These are phyloP conservation scores for Physaria fendleri DNA, from an alignment of 345 rosid genomes.

Conservation along the genomic window DNA sequence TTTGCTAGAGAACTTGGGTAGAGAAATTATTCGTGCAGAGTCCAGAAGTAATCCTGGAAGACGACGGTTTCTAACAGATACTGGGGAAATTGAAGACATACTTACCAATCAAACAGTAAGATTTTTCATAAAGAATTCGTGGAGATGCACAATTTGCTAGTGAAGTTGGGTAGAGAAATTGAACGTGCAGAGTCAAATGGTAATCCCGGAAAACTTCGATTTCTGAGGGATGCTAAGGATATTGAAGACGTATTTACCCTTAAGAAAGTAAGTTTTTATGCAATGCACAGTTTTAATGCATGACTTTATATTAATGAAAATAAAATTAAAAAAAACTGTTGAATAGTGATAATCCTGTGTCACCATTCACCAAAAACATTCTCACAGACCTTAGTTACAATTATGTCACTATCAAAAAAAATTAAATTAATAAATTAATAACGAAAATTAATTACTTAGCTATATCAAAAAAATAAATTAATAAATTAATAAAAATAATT, in stretches of 20 bases:
- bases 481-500: too few relatives aligned
- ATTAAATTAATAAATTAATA: too few relatives aligned
- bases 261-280: not conserved
- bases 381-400: too few relatives aligned
- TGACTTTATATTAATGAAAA: not conserved
- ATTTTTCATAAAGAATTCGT: not conserved
- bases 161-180: slow-evolving; percentile 22
- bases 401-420: too few relatives aligned
- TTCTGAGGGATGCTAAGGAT: not conserved
- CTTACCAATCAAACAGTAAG: not conserved
- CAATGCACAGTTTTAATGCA: not conserved
- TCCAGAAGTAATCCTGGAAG: not conserved
- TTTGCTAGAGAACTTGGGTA: slow-evolving; percentile 25
- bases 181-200: not conserved
- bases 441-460: too few relatives aligned
- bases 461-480: too few relatives aligned
- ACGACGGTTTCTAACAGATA: slow-evolving; percentile 2
- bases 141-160: slow-evolving; percentile 25
- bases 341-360: too few relatives aligned
- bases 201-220: slow-evolving; percentile 1
- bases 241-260: not conserved
- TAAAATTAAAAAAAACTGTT: too few relatives aligned
- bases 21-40: slow-evolving; percentile 1
- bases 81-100: not conserved
- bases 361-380: too few relatives aligned